These are phyloP conservation scores for Aspergillus sp. DNA, from an alignment of 2,329 filamentous ascomycete genomes.

Conservation along the genomic window DNA sequence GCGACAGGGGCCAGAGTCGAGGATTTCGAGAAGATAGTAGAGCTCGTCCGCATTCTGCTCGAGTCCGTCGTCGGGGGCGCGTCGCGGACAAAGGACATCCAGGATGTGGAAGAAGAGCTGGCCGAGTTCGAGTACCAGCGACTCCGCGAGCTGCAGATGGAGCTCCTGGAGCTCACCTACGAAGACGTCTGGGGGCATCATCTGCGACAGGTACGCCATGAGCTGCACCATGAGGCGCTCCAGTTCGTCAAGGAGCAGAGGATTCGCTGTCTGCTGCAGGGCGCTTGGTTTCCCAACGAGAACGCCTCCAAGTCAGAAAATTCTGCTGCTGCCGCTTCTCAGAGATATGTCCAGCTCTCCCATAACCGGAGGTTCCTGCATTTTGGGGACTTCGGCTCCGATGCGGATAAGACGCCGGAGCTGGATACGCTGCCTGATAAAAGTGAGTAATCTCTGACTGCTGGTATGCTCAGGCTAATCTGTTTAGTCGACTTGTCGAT, in stretches of 20 bases:
- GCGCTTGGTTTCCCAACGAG: slow-evolving; percentile 69
- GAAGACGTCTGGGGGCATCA: slow-evolving; percentile 92
- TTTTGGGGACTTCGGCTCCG: slow-evolving; percentile 71
- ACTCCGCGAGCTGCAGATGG: slow-evolving; percentile 84
- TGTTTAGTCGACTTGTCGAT: slow-evolving; percentile 65
- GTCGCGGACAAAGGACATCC: slow-evolving; percentile 68
- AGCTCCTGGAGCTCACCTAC: slow-evolving; percentile 79
- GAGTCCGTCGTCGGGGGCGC: slow-evolving; percentile 83
- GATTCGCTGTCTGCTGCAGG: slow-evolving; percentile 76
- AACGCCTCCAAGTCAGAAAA: slow-evolving; percentile 42
- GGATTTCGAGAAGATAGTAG: slow-evolving; percentile 88
- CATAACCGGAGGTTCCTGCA: slow-evolving; percentile 86
- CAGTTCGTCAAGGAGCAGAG: slow-evolving; percentile 97
- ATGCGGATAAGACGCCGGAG: slow-evolving; percentile 55
- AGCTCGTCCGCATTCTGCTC: slow-evolving; percentile 79
- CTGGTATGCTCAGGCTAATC: slow-evolving; percentile 5
- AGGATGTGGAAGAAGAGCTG: slow-evolving; percentile 83
- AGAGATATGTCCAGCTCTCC: slow-evolving; percentile 79
- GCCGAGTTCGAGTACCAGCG: slow-evolving; percentile 69
- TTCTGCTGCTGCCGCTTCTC: slow-evolving; percentile 41
- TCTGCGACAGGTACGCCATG: slow-evolving; percentile 79
- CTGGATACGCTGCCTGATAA: slow-evolving; percentile 68
- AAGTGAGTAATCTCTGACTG: slow-evolving; percentile 35
- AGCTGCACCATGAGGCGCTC: slow-evolving; percentile 79
- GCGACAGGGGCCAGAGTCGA: slow-evolving; percentile 71